A percentile compares a stretch with the other conserved stretches of the same genome.
These are phyloP conservation scores for Phaseolus coccineus DNA, from an alignment of 331 rosid species.

Conservation along the genomic window DNA sequence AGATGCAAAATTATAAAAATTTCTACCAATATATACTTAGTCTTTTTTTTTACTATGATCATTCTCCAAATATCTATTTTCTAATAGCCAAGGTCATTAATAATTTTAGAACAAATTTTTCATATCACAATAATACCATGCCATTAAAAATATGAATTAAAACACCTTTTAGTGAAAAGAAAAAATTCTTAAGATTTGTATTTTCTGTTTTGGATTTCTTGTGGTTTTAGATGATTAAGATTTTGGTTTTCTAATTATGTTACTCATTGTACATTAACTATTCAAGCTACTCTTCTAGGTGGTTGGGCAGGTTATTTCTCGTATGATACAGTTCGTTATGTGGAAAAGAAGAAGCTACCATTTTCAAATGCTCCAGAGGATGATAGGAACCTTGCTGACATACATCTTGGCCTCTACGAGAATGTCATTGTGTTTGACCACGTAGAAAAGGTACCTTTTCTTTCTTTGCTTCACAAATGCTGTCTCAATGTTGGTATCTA, in stretches of 20 bases:
- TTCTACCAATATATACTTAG: no score
- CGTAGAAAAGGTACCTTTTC: conserved; percentile 73
- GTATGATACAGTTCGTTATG: conserved; percentile 94
- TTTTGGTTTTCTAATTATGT: background rate
- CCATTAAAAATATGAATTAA: no score
- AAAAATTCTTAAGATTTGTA: no score
- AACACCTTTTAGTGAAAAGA: no score
- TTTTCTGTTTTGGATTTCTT: no score
- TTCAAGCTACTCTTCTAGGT: conserved; percentile 55
- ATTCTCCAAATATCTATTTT: no score
- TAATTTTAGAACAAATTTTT: no score
- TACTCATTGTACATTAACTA: conserved; percentile 19
- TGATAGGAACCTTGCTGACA: conserved; percentile 86
- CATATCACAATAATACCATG: no score
- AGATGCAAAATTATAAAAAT: no score
- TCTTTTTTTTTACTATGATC: no score
- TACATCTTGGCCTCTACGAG: conserved; percentile 95
- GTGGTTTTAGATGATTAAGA: no score
- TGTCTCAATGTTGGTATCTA: background rate
- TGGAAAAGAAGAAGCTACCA: conserved; percentile 85
- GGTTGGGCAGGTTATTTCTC: conserved; percentile 99
- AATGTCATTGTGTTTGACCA: conserved; percentile 90
- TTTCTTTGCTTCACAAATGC: conserved; percentile 14
- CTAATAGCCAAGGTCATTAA: no score
- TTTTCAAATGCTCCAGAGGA: conserved; percentile 81